Evolutionary conservation across 1,139 yeast genomes (phyloP).

Genomic region (Taphrina betulina): DNA sequence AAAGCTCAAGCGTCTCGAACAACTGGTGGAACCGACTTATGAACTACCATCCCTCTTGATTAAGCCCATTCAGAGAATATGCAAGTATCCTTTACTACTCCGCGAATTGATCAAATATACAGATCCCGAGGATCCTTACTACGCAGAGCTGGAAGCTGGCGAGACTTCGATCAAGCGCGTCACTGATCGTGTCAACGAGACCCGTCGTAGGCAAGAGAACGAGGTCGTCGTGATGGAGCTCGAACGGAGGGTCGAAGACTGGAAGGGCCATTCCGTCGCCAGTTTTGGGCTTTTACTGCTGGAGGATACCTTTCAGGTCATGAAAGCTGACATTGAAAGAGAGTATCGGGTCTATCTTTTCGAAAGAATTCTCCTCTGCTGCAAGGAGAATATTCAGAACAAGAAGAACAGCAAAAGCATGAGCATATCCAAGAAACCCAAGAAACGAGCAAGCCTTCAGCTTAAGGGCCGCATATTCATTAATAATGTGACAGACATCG

Average conservation of each 20-base stretch:
- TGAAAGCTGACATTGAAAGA: constrained; percentile 69
- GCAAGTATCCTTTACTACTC: constrained; percentile 84
- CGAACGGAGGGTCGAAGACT: constrained; percentile 72
- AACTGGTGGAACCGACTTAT: constrained; percentile 76
- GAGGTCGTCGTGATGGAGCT: constrained; percentile 67
- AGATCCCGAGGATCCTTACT: constrained; percentile 55
- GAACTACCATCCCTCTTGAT: constrained; percentile 86
- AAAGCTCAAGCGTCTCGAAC: constrained; percentile 57
- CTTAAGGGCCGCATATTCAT: constrained; percentile 49
- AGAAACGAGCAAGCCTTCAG: constrained; percentile 41
- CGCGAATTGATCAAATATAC: constrained; percentile 71
- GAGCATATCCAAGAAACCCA: constrained; percentile 34
- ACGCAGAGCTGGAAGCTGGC: constrained; percentile 69
- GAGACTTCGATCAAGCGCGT: constrained; percentile 65
- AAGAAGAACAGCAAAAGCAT: constrained; percentile 33
- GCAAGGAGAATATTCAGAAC: constrained; percentile 51
- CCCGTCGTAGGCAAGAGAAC: constrained; percentile 90
- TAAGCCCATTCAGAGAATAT: constrained; percentile 91
- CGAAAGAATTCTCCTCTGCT: constrained; percentile 81
- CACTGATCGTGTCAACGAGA: constrained; percentile 88
- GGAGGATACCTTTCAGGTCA: constrained; percentile 77
- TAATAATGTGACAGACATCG: constrained; percentile 45
- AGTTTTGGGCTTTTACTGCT: constrained; percentile 83
- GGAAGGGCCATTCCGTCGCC: constrained; percentile 87
- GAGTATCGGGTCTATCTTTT: constrained; percentile 88